Base-by-base conservation (phyloP, 352 stramenopile species). In the Pythium biforme region DNA sequence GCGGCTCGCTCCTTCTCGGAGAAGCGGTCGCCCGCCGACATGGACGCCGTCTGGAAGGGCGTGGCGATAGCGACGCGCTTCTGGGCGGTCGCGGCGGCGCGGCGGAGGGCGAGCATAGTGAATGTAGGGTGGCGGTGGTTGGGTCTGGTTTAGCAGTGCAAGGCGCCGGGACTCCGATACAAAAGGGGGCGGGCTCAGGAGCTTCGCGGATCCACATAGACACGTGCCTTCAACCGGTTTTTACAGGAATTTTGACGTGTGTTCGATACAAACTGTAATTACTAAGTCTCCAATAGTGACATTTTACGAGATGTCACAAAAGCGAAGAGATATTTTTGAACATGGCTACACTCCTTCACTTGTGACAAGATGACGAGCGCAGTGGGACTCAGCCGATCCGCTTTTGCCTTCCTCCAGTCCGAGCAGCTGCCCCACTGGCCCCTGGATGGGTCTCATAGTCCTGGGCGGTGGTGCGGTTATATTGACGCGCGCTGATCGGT, bases 1-100 rank as follows among this genome's bases (percentile, higher is more conserved):
- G 75, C 83, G 31, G 83, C 86, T 55, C 83, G 82, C 73, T 95
- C 86, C 77, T 92, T 92, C 41, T 92, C 75, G 50, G 51, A 62
- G 17, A 88, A 69, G 22, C 33, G 27, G 68, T 90, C 74, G 8
- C n/a, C n/a, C n/a, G 61, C 29, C 31, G 83, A 72, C 29, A 81
- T 72, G 57, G 83, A 77, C 34, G 69, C 66, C 53, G 77, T 83
- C 49, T 76, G 66, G 27, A 77, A 55, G 31, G 58, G 73, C 47
- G 71, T 75, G 29, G 76, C 69, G 70, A 83, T 74, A 53, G 72
- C 69, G 45, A 56, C 53, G 65, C 78, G 75, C 71, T 86, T 86
- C 60, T 70, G 70, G 57, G 69, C 73, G 60, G 62, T 62, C 37
- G 70, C 55, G 55, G 72, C 74, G 66, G 75, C 79, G 58, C 85